A percentile compares a stretch with the other conserved stretches of the same genome.
These are phyloP conservation scores for Solanum corneliomulleri DNA, from an alignment of 257 asterid species.

Conservation along the genomic window DNA sequence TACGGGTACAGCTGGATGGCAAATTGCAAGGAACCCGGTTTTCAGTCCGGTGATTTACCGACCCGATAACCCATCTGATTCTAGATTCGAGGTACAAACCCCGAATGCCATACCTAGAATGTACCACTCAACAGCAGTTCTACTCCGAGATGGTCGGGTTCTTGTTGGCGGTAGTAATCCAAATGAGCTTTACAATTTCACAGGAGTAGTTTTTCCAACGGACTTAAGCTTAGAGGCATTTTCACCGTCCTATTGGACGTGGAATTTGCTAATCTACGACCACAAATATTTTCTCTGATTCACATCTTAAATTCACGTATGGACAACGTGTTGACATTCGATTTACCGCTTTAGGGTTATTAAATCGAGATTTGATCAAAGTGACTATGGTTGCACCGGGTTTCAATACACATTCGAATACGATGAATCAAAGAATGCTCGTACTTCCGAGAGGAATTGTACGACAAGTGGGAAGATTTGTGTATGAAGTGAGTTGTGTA, in stretches of 20 bases:
- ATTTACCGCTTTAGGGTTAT: not conserved
- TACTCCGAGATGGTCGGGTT: slow-evolving; percentile 29
- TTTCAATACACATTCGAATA: slow-evolving; percentile 25
- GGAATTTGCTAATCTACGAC: not conserved
- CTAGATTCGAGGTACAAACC: slow-evolving; percentile 11
- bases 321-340: not conserved
- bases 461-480: not conserved
- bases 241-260: slow-evolving; percentile 21
- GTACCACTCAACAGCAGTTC: slow-evolving; percentile 30
- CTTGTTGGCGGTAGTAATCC: slow-evolving; percentile 33
- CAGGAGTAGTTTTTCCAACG: slow-evolving; percentile 4
- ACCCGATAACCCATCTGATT: slow-evolving; percentile 1
- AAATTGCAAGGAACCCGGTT: slow-evolving; percentile 18
- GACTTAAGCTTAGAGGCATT: slow-evolving; percentile 21
- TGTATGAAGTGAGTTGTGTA: slow-evolving; percentile 1
- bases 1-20: slow-evolving; percentile 27
- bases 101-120: slow-evolving; percentile 16
- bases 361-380: not conserved
- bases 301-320: slow-evolving; percentile 1
- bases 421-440: slow-evolving; percentile 36
- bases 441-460: not conserved
- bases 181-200: slow-evolving; percentile 6
- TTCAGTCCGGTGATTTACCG: slow-evolving; percentile 19
- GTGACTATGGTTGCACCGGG: slow-evolving; percentile 27
- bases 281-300: not conserved